Conservation (phyloP, 2,329 filamentous ascomycete genomes). For the Fragosphaeria purpurea region DNA sequence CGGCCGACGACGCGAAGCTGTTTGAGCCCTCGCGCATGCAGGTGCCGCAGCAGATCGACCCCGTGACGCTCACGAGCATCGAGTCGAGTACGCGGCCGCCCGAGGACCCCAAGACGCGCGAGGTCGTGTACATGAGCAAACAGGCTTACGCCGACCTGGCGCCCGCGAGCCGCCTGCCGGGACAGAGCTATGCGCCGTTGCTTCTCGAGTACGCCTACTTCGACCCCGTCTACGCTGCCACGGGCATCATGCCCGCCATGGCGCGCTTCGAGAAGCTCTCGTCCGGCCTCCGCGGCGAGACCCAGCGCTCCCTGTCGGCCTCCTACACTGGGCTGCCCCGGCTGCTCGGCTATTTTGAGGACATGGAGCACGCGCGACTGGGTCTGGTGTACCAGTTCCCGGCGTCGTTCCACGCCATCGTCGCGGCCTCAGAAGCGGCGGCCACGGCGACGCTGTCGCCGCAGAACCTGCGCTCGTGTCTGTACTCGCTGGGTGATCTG, state of each 20-base stretch:
- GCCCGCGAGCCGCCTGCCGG: conserved; percentile 27
- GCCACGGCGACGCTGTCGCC: conserved; percentile 25
- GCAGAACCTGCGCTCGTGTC: conserved; percentile 37
- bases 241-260: conserved; percentile 55
- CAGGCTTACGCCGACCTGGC: conserved; percentile 41
- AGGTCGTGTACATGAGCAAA: conserved; percentile 42
- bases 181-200: conserved; percentile 43
- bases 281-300: conserved; percentile 44
- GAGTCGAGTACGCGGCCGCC: conserved; percentile 25
- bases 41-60: conserved; percentile 51
- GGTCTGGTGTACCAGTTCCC: conserved; percentile 70
- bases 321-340: conserved; percentile 54
- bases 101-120: conserved; percentile 27
- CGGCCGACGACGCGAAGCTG: conserved; percentile 30
- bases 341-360: conserved; percentile 63
- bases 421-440: neutral
- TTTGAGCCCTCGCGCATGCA: conserved; percentile 53
- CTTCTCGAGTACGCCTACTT: conserved; percentile 63
- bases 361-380: conserved; percentile 57
- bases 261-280: conserved; percentile 54
- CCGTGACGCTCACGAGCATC: conserved; percentile 37
- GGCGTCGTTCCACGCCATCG: conserved; percentile 49
- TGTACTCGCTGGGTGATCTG: conserved; percentile 45
- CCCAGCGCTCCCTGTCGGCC: conserved; percentile 31
- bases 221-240: conserved; percentile 50